Percentiles rank a stretch among this genome's conserved stretches.
phyloP scores from a whole-genome alignment of 202 grass and related monocot genomes.

The Hordeum pubiflorum region DNA sequence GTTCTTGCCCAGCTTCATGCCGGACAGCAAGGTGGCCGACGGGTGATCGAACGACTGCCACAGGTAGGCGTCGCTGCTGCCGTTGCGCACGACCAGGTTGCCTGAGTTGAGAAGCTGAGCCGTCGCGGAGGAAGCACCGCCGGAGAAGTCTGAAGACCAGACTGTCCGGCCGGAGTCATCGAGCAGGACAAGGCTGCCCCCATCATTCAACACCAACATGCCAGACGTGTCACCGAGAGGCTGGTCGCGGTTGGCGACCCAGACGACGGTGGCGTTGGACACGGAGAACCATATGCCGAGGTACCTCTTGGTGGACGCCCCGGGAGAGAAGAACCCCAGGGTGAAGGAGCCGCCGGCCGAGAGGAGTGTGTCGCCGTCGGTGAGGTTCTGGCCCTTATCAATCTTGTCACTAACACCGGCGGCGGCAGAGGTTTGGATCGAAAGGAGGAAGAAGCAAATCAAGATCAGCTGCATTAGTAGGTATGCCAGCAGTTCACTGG shows the following conservation, averaged over 20 bases:
- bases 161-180: slow-evolving; percentile 2
- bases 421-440: no score
- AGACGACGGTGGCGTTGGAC: slow-evolving; percentile 1
- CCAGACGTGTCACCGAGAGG: not conserved
- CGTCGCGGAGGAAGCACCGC: no score
- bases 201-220: not conserved
- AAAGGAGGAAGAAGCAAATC: not conserved
- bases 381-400: slow-evolving; percentile 16
- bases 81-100: no score
- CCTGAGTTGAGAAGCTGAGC: no score
- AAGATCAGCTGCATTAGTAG: not conserved
- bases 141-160: not conserved
- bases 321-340: slow-evolving; percentile 41
- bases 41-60: no score
- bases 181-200: not conserved
- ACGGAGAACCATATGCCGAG: slow-evolving; percentile 36
- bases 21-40: no score
- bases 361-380: slow-evolving; percentile 24
- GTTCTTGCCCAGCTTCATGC: no score
- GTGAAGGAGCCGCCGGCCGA: slow-evolving; percentile 11
- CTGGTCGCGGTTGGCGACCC: slow-evolving; percentile 42
- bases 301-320: slow-evolving; percentile 17
- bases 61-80: no score
- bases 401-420: not conserved
- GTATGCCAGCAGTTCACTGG: not conserved